Percentiles rank a stretch among this genome's conserved stretches.
These are phyloP conservation scores for Pneumocystis murina DNA, from an alignment of 1,139 yeast genomes.

Conservation along the genomic window DNA sequence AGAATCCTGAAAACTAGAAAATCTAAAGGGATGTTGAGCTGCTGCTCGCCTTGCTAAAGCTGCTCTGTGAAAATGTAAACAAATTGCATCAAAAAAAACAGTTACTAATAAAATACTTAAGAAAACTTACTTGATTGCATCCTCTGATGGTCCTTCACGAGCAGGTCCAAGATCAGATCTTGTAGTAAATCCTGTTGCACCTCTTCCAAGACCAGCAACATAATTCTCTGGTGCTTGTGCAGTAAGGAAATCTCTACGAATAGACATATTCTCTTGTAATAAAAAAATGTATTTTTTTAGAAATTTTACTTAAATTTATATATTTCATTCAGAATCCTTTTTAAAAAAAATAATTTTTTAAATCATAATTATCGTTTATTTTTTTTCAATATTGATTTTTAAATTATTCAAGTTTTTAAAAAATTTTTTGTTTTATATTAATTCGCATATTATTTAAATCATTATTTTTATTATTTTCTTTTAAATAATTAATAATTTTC, in stretches of 20 bases:
- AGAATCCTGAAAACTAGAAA: slow-evolving; percentile 16
- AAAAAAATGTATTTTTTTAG: neutral
- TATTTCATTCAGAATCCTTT: neutral
- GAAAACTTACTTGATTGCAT: slow-evolving; percentile 22
- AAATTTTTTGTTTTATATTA: neutral
- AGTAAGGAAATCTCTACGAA: neutral
- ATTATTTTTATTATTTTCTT: neutral
- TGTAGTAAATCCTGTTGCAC: slow-evolving; percentile 86
- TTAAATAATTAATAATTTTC: neutral
- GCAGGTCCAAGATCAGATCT: slow-evolving; percentile 58
- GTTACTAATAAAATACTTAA: neutral
- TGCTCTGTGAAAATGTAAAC: slow-evolving; percentile 12
- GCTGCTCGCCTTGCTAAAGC: slow-evolving; percentile 24
- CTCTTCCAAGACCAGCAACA: slow-evolving; percentile 85
- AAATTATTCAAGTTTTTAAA: neutral
- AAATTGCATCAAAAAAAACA: neutral
- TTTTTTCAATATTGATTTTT: neutral
- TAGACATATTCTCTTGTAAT: neutral
- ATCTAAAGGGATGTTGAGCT: slow-evolving; percentile 18
- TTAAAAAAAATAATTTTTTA: too few species aligned
- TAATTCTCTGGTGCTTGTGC: slow-evolving; percentile 35
- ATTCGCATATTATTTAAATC: neutral
- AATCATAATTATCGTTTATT: neutral
- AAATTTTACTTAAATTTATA: neutral
- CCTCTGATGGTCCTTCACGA: slow-evolving; percentile 28